A percentile compares a stretch with the other conserved stretches of the same genome.
Evolutionary conservation across 495 filamentous ascomycete species (phyloP).

Genomic region (Penicillium odoratum): DNA sequence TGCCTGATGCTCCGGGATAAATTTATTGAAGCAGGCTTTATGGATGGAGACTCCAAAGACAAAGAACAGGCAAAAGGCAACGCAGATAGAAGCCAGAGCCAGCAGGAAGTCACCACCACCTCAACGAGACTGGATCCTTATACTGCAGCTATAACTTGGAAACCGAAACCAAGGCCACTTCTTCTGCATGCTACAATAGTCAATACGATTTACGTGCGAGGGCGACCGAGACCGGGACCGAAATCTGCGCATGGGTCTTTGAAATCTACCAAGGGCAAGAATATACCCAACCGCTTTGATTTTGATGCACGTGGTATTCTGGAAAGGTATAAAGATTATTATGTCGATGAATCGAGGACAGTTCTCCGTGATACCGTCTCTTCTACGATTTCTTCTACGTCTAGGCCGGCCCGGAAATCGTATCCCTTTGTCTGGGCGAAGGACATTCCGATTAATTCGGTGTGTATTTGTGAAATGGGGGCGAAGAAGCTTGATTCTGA

Average conservation of each 20-base stretch:
- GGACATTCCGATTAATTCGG: constrained; percentile 57
- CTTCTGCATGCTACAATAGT: constrained; percentile 82
- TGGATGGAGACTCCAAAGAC: constrained; percentile 50
- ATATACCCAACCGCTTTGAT: constrained; percentile 28
- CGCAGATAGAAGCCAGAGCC: background rate
- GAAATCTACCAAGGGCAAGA: constrained; percentile 27
- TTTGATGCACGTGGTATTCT: constrained; percentile 43
- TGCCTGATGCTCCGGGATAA: constrained; percentile 57
- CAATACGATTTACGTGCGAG: constrained; percentile 77
- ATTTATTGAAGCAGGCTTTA: constrained; percentile 63
- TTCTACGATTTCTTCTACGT: background rate
- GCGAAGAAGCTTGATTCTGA: constrained; percentile 54
- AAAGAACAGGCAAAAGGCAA: background rate
- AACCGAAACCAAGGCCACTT: constrained; percentile 54
- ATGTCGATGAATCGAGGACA: constrained; percentile 30
- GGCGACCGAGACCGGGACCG: constrained; percentile 21
- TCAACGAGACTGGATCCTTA: constrained; percentile 6
- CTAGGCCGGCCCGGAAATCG: background rate
- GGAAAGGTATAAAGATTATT: constrained; percentile 33
- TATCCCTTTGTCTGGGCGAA: constrained; percentile 59
- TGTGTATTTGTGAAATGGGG: constrained; percentile 78
- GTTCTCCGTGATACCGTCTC: constrained; percentile 10
- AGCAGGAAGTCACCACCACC: background rate
- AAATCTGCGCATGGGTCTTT: constrained; percentile 22
- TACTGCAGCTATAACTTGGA: constrained; percentile 13